phyloP scores from a whole-genome alignment of 108 stramenopile species.

The Skeletonema tropicum region DNA sequence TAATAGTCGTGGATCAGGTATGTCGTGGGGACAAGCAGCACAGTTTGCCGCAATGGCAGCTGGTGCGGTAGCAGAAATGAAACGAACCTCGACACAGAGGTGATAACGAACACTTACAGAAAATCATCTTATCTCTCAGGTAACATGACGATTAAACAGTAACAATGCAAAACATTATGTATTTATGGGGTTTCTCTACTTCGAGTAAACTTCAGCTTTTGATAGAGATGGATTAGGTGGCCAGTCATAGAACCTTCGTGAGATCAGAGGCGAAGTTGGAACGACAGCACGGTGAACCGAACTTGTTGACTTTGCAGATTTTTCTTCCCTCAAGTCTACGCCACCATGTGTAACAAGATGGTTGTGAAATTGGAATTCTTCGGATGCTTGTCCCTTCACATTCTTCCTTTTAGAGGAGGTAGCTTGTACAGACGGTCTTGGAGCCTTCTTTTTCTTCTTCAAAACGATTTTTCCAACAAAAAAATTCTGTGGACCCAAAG shows the following conservation, averaged over 20 bases:
- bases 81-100: background rate
- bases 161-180: background rate
- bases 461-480: constrained; percentile 1
- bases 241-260: constrained; percentile 77
- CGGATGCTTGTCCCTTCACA: constrained; percentile 18
- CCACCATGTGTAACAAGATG: constrained; percentile 42
- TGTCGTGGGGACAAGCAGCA: constrained; percentile 24
- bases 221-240: constrained; percentile 65
- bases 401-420: background rate
- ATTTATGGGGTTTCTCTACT: background rate
- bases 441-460: constrained; percentile 7
- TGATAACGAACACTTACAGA: background rate
- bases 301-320: constrained; percentile 16
- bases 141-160: background rate
- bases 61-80: constrained; percentile 14
- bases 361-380: constrained; percentile 42
- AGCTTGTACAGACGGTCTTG: background rate
- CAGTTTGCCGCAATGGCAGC: constrained; percentile 9
- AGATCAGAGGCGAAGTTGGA: constrained; percentile 69
- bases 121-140: background rate
- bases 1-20: background rate
- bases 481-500: constrained; percentile 71
- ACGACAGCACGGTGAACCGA: constrained; percentile 60
- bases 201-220: constrained; percentile 15
- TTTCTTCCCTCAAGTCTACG: constrained; percentile 17